phyloP scores from a whole-genome alignment of 148 eudicot species.

The Vaccinium vitisidaea region DNA sequence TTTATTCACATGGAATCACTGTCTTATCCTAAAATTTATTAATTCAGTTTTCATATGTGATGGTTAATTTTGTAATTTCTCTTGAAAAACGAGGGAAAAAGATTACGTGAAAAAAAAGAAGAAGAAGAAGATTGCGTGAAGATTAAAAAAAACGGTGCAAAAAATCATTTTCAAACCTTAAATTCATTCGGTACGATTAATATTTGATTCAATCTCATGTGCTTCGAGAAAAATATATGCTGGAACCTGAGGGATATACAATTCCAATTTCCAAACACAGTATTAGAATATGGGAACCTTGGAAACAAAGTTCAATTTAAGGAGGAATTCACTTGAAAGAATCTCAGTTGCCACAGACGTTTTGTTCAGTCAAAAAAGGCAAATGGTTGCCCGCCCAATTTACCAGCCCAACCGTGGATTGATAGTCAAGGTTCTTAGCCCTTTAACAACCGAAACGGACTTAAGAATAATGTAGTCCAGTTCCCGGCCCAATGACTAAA shows the following conservation, averaged over 20 bases:
- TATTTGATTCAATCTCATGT: background rate
- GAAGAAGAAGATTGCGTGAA: background rate
- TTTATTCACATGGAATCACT: too few relatives aligned
- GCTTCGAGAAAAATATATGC: background rate
- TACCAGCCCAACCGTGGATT: background rate
- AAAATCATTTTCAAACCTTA: background rate
- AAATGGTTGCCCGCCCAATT: background rate
- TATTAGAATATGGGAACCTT: background rate
- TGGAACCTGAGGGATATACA: background rate
- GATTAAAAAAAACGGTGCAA: background rate
- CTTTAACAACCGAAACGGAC: too few relatives aligned
- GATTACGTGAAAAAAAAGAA: background rate
- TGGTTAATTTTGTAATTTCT: background rate
- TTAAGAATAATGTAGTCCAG: too few relatives aligned
- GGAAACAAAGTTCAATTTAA: background rate
- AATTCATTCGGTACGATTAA: background rate
- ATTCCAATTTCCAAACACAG: background rate
- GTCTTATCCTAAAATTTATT: too few relatives aligned
- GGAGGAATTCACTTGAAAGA: background rate
- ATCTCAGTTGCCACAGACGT: background rate
- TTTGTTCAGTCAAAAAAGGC: too few relatives aligned
- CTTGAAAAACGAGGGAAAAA: background rate
- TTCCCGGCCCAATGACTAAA: too few relatives aligned
- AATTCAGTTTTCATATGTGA: background rate
- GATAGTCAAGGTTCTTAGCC: background rate